Conservation (phyloP, 768 basidiomycete species). For the Cystofilobasidium ferigula region DNA sequence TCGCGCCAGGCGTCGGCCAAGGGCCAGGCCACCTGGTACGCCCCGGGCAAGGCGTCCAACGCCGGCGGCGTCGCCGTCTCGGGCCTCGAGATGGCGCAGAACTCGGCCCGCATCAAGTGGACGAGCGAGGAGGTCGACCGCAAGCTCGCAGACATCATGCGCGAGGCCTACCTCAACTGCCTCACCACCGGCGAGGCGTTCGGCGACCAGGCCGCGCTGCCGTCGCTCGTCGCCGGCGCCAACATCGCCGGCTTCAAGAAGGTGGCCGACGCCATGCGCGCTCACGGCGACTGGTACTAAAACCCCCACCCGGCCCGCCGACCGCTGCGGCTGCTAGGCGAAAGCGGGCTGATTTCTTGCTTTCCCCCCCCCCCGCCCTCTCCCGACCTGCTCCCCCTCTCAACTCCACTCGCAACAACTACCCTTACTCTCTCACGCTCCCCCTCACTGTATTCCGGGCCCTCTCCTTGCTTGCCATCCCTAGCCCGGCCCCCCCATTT, state of each 20-base stretch:
- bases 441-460: no score
- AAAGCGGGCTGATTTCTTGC: no score
- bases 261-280: conserved; percentile 59
- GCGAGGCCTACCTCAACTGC: conserved; percentile 48
- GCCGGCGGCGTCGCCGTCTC: conserved; percentile 52
- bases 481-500: no score
- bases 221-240: conserved; percentile 51
- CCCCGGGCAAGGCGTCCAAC: conserved; percentile 55
- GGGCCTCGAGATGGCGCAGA: conserved; percentile 64
- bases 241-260: conserved; percentile 57
- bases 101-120: conserved; percentile 53
- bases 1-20: conserved; percentile 45
- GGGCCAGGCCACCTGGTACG: conserved; percentile 53
- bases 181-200: conserved; percentile 42
- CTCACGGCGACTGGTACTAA: conserved; percentile 69
- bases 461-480: no score
- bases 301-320: no score
- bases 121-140: conserved; percentile 53
- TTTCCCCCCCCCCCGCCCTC: no score
- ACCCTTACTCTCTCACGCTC: no score
- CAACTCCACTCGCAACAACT: no score
- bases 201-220: conserved; percentile 39
- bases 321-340: background rate
- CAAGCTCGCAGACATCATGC: conserved; percentile 62
- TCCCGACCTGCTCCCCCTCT: no score